Base-by-base conservation (phyloP, 1,139 yeast species). In the Tardiomyces depauwii region DNA sequence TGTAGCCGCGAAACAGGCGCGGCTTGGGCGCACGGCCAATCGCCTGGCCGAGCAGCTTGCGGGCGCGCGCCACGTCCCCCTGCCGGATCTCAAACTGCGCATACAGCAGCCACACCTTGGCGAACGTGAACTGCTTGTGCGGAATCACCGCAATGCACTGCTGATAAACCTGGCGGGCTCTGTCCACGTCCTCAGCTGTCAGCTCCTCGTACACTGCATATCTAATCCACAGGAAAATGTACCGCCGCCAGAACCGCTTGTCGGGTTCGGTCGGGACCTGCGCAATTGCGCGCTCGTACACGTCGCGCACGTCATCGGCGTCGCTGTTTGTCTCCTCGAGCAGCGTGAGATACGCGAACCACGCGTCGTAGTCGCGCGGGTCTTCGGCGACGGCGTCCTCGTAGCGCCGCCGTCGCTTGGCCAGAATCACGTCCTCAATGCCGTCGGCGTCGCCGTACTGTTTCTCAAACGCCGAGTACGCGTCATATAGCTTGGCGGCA, bases 51-150 rank as follows among this genome's bases (percentile, higher is more conserved):
- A 88, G 63, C 1, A 83, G 65, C 60, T 79, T 82, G 33, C 97
- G 70, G 2, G 91, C 88, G 7, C 62, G 61, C 0, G 62, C 33
- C 10, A 85, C 49, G 39, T 68, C 57, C 1, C 67, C 68, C 39
- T 79, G 78, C 38, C 97, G 71, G 4, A 88, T 63, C 60, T 86
- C 93, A 66, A 83, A 88, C 48, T 85, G 75, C 2, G 88, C 81
- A 61, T 65, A 80, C 50, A 73, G 64, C 3, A 78, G 71, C 96
- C 96, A 89, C 2, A 83, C 58, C 51, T 84, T 83, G 5, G 80
- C 80, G 58, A 85, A 83, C 0, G 86, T 76, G 53, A 86, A 79
- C 2, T 55, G 47, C 44, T 71, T 66, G 51, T 79, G 80, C 0
- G 93, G 87, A 2, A 84, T 68, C 0, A 69, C 47, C 21, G 68